phyloP scores from a whole-genome alignment of 2,329 filamentous ascomycete species.

The Colletotrichum filicis region DNA sequence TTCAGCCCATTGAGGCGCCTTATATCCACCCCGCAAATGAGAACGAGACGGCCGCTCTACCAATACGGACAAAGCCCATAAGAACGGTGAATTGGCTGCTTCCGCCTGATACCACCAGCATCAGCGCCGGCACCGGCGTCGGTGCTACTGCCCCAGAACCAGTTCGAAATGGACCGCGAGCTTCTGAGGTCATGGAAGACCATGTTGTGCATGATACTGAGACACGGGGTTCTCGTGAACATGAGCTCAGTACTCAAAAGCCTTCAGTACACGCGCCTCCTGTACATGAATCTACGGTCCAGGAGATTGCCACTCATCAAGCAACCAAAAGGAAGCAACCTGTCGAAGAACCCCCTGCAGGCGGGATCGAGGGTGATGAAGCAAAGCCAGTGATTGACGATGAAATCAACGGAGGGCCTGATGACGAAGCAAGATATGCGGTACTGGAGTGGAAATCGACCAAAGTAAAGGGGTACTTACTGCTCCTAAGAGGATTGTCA shows the following conservation, averaged over 20 bases:
- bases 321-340: neutral
- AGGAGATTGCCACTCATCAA: neutral
- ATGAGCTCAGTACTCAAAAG: neutral
- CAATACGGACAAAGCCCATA: conserved; percentile 2
- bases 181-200: neutral
- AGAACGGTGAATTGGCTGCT: conserved; percentile 30
- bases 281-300: neutral
- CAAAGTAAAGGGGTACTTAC: conserved; percentile 29
- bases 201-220: neutral
- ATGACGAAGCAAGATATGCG: conserved; percentile 6
- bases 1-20: conserved; percentile 37
- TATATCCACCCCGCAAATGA: neutral
- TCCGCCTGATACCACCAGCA: conserved; percentile 3
- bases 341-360: neutral
- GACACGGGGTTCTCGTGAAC: neutral
- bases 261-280: neutral
- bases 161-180: neutral
- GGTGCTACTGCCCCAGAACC: neutral
- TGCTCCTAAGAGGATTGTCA: conserved; percentile 31
- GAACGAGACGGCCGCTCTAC: neutral
- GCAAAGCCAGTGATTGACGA: neutral
- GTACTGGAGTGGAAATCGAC: conserved; percentile 9
- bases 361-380: neutral
- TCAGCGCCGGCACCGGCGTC: neutral
- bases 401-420: neutral